Percentiles rank a stretch among this genome's conserved stretches.
Evolutionary conservation across 2,329 filamentous ascomycete genomes (phyloP).

Genomic region (Penicillium italicum): DNA sequence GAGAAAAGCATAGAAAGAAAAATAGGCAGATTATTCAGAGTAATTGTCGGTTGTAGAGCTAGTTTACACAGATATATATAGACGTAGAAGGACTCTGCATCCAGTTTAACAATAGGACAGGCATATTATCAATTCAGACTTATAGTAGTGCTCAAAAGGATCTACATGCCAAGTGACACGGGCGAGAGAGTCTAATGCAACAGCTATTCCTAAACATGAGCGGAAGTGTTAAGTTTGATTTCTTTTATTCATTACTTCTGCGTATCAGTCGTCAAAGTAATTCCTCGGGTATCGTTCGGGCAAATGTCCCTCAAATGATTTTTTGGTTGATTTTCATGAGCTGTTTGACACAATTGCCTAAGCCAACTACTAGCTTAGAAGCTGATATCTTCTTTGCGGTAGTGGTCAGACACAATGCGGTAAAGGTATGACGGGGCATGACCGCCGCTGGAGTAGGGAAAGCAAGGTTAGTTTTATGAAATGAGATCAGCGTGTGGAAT

Average conservation of each 20-base stretch:
- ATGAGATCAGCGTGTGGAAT: not conserved
- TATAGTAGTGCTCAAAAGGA: too few relatives aligned
- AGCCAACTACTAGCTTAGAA: slow-evolving; percentile 26
- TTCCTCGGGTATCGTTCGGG: slow-evolving; percentile 24
- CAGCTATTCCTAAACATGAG: not conserved
- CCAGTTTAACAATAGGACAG: not conserved
- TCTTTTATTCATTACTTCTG: slow-evolving; percentile 8
- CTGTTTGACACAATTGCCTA: not conserved
- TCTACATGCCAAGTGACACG: not conserved
- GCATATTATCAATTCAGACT: not conserved
- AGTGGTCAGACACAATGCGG: slow-evolving; percentile 63
- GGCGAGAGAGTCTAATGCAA: not conserved
- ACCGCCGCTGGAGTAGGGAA: slow-evolving; percentile 47
- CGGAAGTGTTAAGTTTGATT: not conserved
- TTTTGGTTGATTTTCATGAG: slow-evolving; percentile 1
- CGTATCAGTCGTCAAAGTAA: slow-evolving; percentile 20
- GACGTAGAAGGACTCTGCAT: not conserved
- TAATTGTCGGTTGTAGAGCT: too few relatives aligned
- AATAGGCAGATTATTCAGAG: not conserved
- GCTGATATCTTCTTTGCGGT: slow-evolving; percentile 60
- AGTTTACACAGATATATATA: not conserved
- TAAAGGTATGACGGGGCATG: slow-evolving; percentile 64
- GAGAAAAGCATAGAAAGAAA: not conserved
- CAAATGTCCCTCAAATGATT: slow-evolving; percentile 5
- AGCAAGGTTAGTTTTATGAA: slow-evolving; percentile 14